A percentile compares a stretch with the other conserved stretches of the same genome.
Conservation (phyloP, 768 basidiomycete genomes). For the Pisolithus marmoratus region DNA sequence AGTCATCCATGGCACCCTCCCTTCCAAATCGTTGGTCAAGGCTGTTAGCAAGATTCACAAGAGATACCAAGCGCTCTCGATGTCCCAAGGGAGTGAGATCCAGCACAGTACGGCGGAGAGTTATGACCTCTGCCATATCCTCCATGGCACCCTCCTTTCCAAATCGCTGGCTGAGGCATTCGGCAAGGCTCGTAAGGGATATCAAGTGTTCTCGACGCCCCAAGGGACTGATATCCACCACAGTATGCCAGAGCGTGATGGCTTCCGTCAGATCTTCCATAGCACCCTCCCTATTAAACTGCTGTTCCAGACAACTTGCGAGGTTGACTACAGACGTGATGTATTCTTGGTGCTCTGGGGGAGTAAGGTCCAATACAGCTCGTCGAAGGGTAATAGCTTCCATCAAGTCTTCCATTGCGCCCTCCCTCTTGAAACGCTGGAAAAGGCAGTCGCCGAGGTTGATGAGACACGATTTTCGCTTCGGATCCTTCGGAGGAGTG, state of each 20-base stretch:
- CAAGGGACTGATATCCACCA: too few species aligned
- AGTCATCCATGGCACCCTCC: too few species aligned
- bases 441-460: slow-evolving; percentile 1
- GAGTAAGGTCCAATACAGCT: slow-evolving; percentile 8
- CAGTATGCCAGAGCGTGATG: too few species aligned
- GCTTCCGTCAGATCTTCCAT: too few species aligned
- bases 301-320: too few species aligned
- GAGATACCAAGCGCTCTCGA: neutral
- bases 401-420: neutral
- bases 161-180: neutral
- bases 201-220: too few species aligned
- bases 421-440: neutral
- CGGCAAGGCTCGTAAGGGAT: too few species aligned
- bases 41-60: too few species aligned
- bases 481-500: slow-evolving; percentile 6
- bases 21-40: too few species aligned
- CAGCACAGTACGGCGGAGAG: neutral
- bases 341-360: slow-evolving; percentile 1
- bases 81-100: neutral
- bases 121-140: neutral
- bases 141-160: neutral
- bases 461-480: slow-evolving; percentile 5
- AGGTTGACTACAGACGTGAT: neutral
- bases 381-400: slow-evolving; percentile 1
- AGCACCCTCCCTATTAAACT: too few species aligned